phyloP scores from a whole-genome alignment of 2,329 filamentous ascomycete species.

The Capronia coronata region DNA sequence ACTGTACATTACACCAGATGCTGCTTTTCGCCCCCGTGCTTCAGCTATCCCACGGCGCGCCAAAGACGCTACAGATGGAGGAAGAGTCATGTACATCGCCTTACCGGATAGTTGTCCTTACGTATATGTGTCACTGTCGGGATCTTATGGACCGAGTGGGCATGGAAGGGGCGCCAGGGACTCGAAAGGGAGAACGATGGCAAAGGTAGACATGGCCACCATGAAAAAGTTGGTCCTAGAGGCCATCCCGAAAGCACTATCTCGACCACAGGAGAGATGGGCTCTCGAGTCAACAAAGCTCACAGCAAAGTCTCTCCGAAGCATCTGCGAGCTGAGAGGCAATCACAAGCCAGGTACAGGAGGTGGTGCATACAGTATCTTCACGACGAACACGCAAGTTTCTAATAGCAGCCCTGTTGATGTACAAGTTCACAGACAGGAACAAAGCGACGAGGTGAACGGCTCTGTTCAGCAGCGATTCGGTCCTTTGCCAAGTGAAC shows the following conservation, averaged over 20 bases:
- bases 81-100: slow-evolving; percentile 68
- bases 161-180: slow-evolving; percentile 17
- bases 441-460: neutral
- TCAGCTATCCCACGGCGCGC: slow-evolving; percentile 34
- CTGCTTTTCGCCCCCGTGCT: slow-evolving; percentile 59
- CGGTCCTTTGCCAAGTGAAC: slow-evolving; percentile 15
- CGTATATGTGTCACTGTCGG: slow-evolving; percentile 57
- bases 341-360: slow-evolving; percentile 63
- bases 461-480: slow-evolving; percentile 18
- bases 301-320: slow-evolving; percentile 63
- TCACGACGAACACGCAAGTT: slow-evolving; percentile 36
- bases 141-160: slow-evolving; percentile 33
- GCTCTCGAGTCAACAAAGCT: slow-evolving; percentile 62
- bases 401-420: slow-evolving; percentile 5
- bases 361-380: slow-evolving; percentile 72
- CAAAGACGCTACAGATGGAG: slow-evolving; percentile 48
- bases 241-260: slow-evolving; percentile 75
- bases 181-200: slow-evolving; percentile 4
- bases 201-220: slow-evolving; percentile 26
- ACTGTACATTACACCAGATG: slow-evolving; percentile 66
- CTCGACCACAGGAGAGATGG: slow-evolving; percentile 65
- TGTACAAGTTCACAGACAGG: slow-evolving; percentile 1
- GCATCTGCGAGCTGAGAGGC: slow-evolving; percentile 63
- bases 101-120: slow-evolving; percentile 75
- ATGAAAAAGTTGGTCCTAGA: slow-evolving; percentile 58